These are phyloP conservation scores for Umbelopsis sp. DNA, from an alignment of 192 early-diverging fungal genomes.

Conservation along the genomic window DNA sequence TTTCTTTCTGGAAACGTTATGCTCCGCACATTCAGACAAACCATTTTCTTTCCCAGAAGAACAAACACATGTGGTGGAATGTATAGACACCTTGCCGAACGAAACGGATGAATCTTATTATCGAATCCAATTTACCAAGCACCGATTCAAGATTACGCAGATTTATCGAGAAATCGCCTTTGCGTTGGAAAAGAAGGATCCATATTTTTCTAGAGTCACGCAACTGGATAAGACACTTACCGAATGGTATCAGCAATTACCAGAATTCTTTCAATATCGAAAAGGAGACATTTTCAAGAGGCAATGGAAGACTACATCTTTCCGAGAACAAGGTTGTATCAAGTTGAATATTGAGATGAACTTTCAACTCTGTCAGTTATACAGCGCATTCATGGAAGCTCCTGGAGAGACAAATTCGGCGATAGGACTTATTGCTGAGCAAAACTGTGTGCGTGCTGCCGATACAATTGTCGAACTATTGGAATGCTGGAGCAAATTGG, in stretches of 20 bases:
- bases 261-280: slow-evolving; percentile 17
- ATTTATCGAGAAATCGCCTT: slow-evolving; percentile 19
- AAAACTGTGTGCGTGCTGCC: slow-evolving; percentile 16
- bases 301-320: not conserved
- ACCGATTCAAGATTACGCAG: slow-evolving; percentile 16
- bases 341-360: slow-evolving; percentile 25
- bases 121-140: slow-evolving; percentile 17
- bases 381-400: slow-evolving; percentile 17
- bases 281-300: slow-evolving; percentile 8
- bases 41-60: slow-evolving; percentile 21
- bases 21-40: slow-evolving; percentile 24
- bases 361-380: slow-evolving; percentile 26
- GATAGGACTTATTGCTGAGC: slow-evolving; percentile 20
- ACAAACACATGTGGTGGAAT: not conserved
- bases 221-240: slow-evolving; percentile 18
- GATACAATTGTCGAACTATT: slow-evolving; percentile 24
- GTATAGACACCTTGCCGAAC: not conserved
- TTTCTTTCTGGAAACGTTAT: slow-evolving; percentile 27
- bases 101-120: slow-evolving; percentile 16
- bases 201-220: slow-evolving; percentile 13
- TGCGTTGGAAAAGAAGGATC: slow-evolving; percentile 3
- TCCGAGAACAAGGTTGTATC: slow-evolving; percentile 27
- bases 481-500: slow-evolving; percentile 5
- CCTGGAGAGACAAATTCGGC: slow-evolving; percentile 3
- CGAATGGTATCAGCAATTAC: slow-evolving; percentile 22